phyloP scores from a whole-genome alignment of 768 basidiomycete genomes.

The Cyclocybe cylindracea region DNA sequence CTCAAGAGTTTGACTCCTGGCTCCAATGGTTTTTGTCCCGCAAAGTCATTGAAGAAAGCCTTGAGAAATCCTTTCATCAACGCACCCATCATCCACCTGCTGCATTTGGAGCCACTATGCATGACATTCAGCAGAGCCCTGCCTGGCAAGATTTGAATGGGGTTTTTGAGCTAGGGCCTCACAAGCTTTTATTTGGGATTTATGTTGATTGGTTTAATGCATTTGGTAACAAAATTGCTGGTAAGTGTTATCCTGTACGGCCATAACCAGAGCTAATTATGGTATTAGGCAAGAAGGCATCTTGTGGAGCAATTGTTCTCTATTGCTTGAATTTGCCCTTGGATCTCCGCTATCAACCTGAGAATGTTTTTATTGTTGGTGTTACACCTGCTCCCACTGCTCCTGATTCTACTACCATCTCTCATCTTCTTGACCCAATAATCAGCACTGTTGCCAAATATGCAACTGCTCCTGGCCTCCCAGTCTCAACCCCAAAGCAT shows the following conservation, averaged over 20 bases:
- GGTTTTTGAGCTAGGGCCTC: conserved; percentile 11
- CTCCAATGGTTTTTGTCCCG: conserved; percentile 26
- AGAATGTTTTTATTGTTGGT: conserved; percentile 34
- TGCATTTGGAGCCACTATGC: too few species aligned
- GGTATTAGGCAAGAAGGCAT: conserved; percentile 18
- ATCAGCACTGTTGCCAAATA: conserved; percentile 10
- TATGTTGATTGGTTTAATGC: conserved; percentile 41
- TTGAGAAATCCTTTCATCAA: conserved; percentile 14
- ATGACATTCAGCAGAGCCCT: conserved; percentile 26
- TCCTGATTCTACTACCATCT: conserved; percentile 21
- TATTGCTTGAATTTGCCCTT: conserved; percentile 37
- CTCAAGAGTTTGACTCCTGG: conserved; percentile 28
- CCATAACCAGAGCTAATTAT: too few species aligned
- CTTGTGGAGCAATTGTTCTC: conserved; percentile 27
- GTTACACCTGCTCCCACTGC: conserved; percentile 32
- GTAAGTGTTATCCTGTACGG: conserved; percentile 2
- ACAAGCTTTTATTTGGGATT: conserved; percentile 22
- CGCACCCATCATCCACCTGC: conserved; percentile 1
- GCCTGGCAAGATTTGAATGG: conserved; percentile 19
- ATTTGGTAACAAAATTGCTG: conserved; percentile 29
- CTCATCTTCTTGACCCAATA: conserved; percentile 17
- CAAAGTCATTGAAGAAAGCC: conserved; percentile 15
- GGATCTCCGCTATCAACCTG: conserved; percentile 23
- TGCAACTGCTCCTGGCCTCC: too few species aligned
- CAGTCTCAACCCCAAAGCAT: conserved; percentile 13